Base-by-base conservation (phyloP, 2,329 filamentous ascomycete species). In the Aspergillus ruber region DNA sequence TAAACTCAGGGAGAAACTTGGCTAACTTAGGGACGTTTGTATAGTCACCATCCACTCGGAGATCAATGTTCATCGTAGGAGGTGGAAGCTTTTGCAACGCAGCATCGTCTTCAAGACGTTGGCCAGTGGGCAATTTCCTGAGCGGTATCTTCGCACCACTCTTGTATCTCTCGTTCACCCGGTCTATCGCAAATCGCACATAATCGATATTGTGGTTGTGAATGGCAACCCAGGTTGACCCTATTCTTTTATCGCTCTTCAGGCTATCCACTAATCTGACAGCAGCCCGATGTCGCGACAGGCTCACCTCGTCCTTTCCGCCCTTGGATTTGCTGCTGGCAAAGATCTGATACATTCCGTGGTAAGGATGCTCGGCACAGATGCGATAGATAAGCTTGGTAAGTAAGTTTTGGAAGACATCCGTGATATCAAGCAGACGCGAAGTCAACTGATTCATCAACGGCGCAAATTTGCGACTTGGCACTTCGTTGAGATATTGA, bases 401-500 rank as follows among this genome's bases (percentile, higher is more conserved):
- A 2, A 99, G 74, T 1, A 91, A 75, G 36, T 74, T 76, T 60
- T 98, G 93, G 61, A 99, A 98, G 0, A 74, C 63, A 13, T 77
- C 79, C 1, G 77, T 69, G 27, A 84, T 79, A 51, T 87, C 81
- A 51, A 95, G 83, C 5, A 98, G 73, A 6, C 93, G 84, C n/a
- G 94, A 98, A 5, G 90, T 91, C 27, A 98, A 78, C 66, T 99
- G 93, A 61, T 96, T 98, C 83, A 95, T 95, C 44, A 98, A 74
- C 3, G 86, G 73, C 1, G 90, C 91, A 63, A 99, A 95, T 62
- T 98, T 98, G 51, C 88, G 81, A 49, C 88, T 95, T 2, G 91
- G 86, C 0, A 97, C 91, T 44, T 81, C 76, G 3, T 74, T 69
- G 13, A 98, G 74, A 60, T 90, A 74, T 50, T 79, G 81, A 47